Evolutionary conservation across 352 stramenopile genomes (phyloP), one percentile per base, ranked within the genome.

Genomic region (Pythium monospermum): DNA sequence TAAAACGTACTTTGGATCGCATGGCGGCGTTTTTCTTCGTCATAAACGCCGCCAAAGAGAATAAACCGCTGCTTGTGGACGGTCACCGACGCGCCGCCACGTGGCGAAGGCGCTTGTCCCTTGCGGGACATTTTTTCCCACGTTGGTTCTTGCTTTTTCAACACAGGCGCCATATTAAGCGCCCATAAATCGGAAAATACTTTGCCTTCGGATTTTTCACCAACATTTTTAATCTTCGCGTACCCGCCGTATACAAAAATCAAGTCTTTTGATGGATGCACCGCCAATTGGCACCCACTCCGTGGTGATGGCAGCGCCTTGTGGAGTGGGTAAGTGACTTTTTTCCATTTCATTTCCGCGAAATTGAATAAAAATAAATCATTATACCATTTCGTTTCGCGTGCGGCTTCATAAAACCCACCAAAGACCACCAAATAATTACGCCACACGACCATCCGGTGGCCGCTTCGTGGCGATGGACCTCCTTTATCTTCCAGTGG

Each of bases 391-490:
- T 90, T 94, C 57, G 82, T 94, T 61, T 94, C 85, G 30, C 83
- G 66, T 2, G 81, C 78, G 1, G 84, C 94, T 68, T 99, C 96
- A 64, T 98, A 98, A 61, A 99, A 99, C 25, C 96, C 96, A 33
- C 96, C 96, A 72, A 99, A 98, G 12, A 98, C 66, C 22, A 99
- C 84, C 44, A 98, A 82, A 57, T 94, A 98, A 65, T 98, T 96
- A 32, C 96, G 73, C 89, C 89, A 97, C 32, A 97, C 82, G 44
- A 94, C 80, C 89, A 96, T 96, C n/a, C 90, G 83, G 52, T 97
- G 90, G n/a, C 90, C 90, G 55, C 82, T 94, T 42, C 85, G 68
- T 7, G 84, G 74, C 50, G 95, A 80, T 55, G 83, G 69, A 68
- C 76, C 64, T 57, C 84, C 71, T 51, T 86, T 87, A 30, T 94